Percentiles rank a stretch among this genome's conserved stretches.
Evolutionary conservation across 1,284 basidiomycete genomes (phyloP).

Genomic region (Cryptococcus sp.): DNA sequence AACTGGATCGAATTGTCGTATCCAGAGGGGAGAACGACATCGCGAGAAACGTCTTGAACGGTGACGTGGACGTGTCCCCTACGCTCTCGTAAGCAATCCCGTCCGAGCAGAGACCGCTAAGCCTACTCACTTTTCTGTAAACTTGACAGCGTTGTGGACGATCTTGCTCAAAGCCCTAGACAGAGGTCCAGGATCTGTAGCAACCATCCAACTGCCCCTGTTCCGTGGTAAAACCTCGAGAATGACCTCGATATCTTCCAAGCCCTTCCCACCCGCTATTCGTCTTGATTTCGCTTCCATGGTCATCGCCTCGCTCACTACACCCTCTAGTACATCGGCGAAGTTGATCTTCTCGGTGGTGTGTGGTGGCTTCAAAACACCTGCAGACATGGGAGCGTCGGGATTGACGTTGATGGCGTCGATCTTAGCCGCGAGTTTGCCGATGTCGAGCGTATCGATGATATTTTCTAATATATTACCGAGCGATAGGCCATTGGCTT

Average conservation of each 20-base stretch:
- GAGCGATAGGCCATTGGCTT: slow-evolving; percentile 47
- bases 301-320: slow-evolving; percentile 32
- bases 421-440: slow-evolving; percentile 14
- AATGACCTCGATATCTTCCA: slow-evolving; percentile 41
- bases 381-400: slow-evolving; percentile 20
- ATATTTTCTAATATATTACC: slow-evolving; percentile 52
- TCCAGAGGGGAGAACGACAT: slow-evolving; percentile 37
- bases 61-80: slow-evolving; percentile 41
- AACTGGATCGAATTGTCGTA: slow-evolving; percentile 33
- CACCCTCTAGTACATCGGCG: slow-evolving; percentile 27
- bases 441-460: slow-evolving; percentile 39
- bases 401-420: slow-evolving; percentile 11
- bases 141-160: slow-evolving; percentile 40
- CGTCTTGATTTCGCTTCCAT: slow-evolving; percentile 30
- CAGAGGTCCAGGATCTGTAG: slow-evolving; percentile 30
- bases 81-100: not conserved
- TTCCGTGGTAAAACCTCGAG: slow-evolving; percentile 43
- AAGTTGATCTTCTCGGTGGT: slow-evolving; percentile 14
- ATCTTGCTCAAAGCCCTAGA: slow-evolving; percentile 34
- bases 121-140: slow-evolving; percentile 28
- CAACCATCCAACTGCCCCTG: slow-evolving; percentile 33
- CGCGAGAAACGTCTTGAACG: slow-evolving; percentile 36
- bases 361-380: not conserved
- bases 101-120: too few species aligned
- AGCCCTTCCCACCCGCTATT: slow-evolving; percentile 25